These are phyloP conservation scores for Dioscorea zingiberensis DNA, from an alignment of 106 monocot species.

Conservation along the genomic window DNA sequence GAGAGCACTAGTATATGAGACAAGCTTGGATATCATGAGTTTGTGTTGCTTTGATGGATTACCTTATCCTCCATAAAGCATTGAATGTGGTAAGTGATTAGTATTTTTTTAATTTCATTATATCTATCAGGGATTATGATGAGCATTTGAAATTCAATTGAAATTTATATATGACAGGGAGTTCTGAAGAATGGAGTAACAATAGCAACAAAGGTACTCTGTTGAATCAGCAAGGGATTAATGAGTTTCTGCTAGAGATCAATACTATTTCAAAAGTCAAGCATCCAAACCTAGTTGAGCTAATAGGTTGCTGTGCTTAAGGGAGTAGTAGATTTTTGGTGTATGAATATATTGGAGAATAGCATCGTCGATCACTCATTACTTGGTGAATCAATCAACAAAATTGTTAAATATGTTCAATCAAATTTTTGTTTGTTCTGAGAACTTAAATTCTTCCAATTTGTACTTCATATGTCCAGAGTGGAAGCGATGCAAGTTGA, in stretches of 20 bases:
- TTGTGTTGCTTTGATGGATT: slow-evolving; percentile 17
- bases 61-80: slow-evolving; percentile 4
- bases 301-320: slow-evolving; percentile 22
- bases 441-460: background rate
- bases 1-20: too few relatives aligned
- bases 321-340: slow-evolving; percentile 16
- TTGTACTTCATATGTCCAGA: slow-evolving; percentile 3
- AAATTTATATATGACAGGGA: slow-evolving; percentile 6
- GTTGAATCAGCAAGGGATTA: slow-evolving; percentile 21
- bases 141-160: too few relatives aligned
- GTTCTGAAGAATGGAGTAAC: slow-evolving; percentile 14
- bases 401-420: too few relatives aligned
- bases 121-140: background rate
- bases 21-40: slow-evolving; percentile 14
- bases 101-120: background rate
- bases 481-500: slow-evolving; percentile 1
- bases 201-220: slow-evolving; percentile 24
- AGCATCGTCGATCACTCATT: slow-evolving; percentile 15
- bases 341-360: slow-evolving; percentile 21
- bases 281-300: slow-evolving; percentile 22
- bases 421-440: too few relatives aligned
- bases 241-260: slow-evolving; percentile 26
- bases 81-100: background rate
- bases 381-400: background rate
- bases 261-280: slow-evolving; percentile 22